Percentiles rank a stretch among this genome's conserved stretches.
phyloP scores from a whole-genome alignment of 2,329 filamentous ascomycete genomes.

The Fusarium sp. region DNA sequence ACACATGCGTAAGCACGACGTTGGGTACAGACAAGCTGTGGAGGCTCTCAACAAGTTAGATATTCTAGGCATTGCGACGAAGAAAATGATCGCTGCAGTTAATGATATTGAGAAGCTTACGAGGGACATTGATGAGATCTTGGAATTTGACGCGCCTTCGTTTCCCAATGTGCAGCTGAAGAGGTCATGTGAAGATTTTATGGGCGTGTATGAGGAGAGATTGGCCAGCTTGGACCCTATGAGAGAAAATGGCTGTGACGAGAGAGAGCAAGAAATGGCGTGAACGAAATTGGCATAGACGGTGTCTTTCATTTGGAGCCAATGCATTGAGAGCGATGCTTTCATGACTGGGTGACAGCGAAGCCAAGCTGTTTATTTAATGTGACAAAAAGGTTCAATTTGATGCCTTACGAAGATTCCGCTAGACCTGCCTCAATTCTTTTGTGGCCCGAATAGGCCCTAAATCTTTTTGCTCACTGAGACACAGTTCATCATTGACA shows the following conservation, averaged over 20 bases:
- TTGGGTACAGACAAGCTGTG: not conserved
- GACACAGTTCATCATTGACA: too few relatives aligned
- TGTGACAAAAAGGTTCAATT: too few relatives aligned
- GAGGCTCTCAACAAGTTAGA: not conserved
- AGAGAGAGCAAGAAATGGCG: not conserved
- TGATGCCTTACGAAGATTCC: too few relatives aligned
- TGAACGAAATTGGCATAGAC: not conserved
- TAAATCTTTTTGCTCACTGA: rapidly evolving
- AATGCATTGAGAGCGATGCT: not conserved
- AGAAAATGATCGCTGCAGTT: not conserved
- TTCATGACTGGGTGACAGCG: too few relatives aligned
- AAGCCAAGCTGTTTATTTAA: too few relatives aligned
- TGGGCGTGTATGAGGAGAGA: not conserved
- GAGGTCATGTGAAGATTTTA: not conserved
- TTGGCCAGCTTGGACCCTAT: not conserved
- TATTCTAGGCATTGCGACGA: not conserved
- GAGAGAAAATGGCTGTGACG: not conserved
- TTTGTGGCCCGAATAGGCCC: not conserved
- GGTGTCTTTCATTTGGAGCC: not conserved
- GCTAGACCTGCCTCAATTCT: too few relatives aligned
- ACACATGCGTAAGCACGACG: not conserved
- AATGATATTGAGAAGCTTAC: not conserved
- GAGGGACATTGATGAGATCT: not conserved
- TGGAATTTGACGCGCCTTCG: not conserved
- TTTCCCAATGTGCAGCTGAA: not conserved